Evolutionary conservation across 768 basidiomycete genomes (phyloP).

Genomic region (Rhizopogon roseolus): DNA sequence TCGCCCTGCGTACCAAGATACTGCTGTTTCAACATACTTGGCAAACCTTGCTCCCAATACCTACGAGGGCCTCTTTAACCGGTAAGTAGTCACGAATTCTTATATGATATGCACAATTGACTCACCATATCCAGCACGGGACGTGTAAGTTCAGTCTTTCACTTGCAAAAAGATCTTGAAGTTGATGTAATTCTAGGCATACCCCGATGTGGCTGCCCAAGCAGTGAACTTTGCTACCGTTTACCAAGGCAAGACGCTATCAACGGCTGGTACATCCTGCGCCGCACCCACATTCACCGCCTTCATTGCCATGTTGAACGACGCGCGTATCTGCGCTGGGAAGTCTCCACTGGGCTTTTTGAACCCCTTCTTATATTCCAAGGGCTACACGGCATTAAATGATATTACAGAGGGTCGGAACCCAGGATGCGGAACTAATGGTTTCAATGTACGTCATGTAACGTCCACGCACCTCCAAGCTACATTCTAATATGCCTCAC

Average conservation of each 20-base stretch:
- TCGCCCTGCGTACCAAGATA: constrained; percentile 50
- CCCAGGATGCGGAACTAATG: constrained; percentile 55
- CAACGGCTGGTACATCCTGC: constrained; percentile 61
- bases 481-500: not conserved
- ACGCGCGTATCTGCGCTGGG: constrained; percentile 44
- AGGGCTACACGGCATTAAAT: constrained; percentile 34
- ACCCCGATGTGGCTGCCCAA: constrained; percentile 68
- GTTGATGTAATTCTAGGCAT: constrained; percentile 31
- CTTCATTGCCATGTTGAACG: constrained; percentile 61
- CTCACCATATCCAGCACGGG: constrained; percentile 33
- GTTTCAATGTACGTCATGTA: constrained; percentile 55
- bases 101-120: not conserved
- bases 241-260: constrained; percentile 30
- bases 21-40: constrained; percentile 41
- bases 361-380: constrained; percentile 55
- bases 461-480: not conserved
- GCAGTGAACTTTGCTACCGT: constrained; percentile 44
- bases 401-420: constrained; percentile 58
- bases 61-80: constrained; percentile 58
- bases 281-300: constrained; percentile 61
- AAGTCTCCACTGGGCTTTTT: constrained; percentile 56
- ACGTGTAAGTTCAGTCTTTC: constrained; percentile 36
- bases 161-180: not conserved
- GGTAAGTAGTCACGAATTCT: constrained; percentile 28
- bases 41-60: constrained; percentile 38